A percentile compares a stretch with the other conserved stretches of the same genome.
Conservation (phyloP, 1,284 basidiomycete genomes). For the Hemileccinum hortonii region DNA sequence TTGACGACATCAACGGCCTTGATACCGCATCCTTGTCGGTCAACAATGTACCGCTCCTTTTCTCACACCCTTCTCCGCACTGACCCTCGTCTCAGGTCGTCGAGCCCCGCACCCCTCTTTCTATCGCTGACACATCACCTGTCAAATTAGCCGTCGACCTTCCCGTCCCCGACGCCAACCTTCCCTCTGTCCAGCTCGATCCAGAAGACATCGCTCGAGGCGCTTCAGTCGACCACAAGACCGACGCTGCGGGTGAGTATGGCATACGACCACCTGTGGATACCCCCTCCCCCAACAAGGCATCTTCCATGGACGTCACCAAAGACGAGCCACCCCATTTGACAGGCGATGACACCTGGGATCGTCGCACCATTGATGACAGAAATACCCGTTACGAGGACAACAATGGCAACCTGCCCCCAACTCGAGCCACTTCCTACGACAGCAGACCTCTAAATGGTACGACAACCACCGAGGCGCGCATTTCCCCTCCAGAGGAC, state of each 20-base stretch:
- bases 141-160: constrained; percentile 14
- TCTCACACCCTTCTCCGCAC: not conserved
- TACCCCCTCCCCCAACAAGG: constrained; percentile 12
- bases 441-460: not conserved
- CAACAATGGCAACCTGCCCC: not conserved
- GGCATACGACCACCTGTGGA: constrained; percentile 12
- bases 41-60: constrained; percentile 31
- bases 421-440: constrained; percentile 6
- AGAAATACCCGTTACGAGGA: constrained; percentile 22
- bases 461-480: constrained; percentile 16
- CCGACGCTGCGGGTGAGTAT: constrained; percentile 26
- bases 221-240: constrained; percentile 9
- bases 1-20: constrained; percentile 8
- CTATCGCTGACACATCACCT: constrained; percentile 19
- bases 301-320: not conserved
- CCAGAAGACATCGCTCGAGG: constrained; percentile 9
- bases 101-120: constrained; percentile 14
- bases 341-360: constrained; percentile 20
- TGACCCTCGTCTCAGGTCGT: constrained; percentile 15
- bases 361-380: constrained; percentile 20
- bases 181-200: constrained; percentile 7
- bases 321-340: constrained; percentile 15
- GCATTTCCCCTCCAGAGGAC: constrained; percentile 21
- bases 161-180: not conserved
- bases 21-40: constrained; percentile 9